Base-by-base conservation (phyloP, 345 rosid genomes). In the Durio zibethinus region DNA sequence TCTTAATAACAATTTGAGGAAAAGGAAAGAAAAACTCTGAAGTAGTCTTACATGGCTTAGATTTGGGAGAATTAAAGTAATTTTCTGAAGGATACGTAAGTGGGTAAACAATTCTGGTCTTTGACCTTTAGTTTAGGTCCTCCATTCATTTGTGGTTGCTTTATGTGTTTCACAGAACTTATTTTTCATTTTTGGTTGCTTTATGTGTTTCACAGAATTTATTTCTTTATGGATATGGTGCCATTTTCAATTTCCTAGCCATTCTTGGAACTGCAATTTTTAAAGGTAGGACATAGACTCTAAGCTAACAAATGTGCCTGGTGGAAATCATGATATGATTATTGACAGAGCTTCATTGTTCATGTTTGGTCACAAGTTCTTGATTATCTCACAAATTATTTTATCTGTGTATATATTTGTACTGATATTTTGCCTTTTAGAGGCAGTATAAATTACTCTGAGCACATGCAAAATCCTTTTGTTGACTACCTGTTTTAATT, bases 161-260 rank as follows among this genome's bases (percentile, higher is more conserved):
- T 78, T 43, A 36, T 76, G 77, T 82, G 75, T 77, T 71, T 72
- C 85, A 83, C 94, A 96, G 99, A 96, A 96, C 82, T n/a, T n/a
- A n/a, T n/a, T n/a, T n/a, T 47, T 70, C 27, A 47, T 48, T 70
- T 27, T 2, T 11, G 50, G 62, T 53, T 73, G 33, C 65, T 57
- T 78, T 43, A 36, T 76, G 77, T 82, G 75, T 77, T 71, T 72
- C 85, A 83, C 94, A 96, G 99, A 96, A 96, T n/a, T 84, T 95
- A 72, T 95, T 95, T 83, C 86, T 93, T 54, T 93, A 95, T 29
- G 98, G 98, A 33, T 93, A 92, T 87, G 99, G 99, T 83, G 99
- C 99, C 10, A 89, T 96, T 79, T 96, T 96, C 94, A 96, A 96
- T 90, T 92, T 93, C 80, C 89, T 96, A 67, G 97, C 87, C 64